phyloP scores from a whole-genome alignment of 352 stramenopile genomes.

The Globisporangium splendens region DNA sequence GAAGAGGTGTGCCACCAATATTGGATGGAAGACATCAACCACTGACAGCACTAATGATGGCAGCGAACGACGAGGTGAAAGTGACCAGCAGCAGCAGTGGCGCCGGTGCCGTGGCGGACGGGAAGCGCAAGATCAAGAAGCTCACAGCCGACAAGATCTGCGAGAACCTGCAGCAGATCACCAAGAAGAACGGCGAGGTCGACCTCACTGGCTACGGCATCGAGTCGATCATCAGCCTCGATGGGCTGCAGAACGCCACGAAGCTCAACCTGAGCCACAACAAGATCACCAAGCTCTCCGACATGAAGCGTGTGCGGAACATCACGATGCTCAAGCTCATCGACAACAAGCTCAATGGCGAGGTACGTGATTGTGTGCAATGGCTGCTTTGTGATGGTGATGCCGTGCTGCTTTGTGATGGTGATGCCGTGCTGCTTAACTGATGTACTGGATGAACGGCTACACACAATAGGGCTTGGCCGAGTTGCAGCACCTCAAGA shows the following conservation, averaged over 20 bases:
- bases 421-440: no score
- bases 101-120: constrained; percentile 4
- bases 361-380: constrained; percentile 23
- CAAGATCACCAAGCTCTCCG: constrained; percentile 78
- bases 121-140: constrained; percentile 86
- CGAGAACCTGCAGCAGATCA: constrained; percentile 44
- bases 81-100: neutral
- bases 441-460: no score
- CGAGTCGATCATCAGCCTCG: constrained; percentile 74
- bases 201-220: constrained; percentile 72
- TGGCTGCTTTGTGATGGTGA: no score
- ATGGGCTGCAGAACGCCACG: constrained; percentile 51
- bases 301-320: constrained; percentile 52
- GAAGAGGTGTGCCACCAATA: neutral
- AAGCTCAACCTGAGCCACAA: constrained; percentile 85
- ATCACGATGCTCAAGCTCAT: constrained; percentile 81
- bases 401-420: no score
- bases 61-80: neutral
- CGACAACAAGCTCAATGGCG: constrained; percentile 72
- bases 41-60: neutral
- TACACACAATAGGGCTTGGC: constrained; percentile 31
- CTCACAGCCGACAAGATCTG: constrained; percentile 77
- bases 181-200: constrained; percentile 44
- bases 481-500: constrained; percentile 72
- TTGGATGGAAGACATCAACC: no score